A percentile compares a stretch with the other conserved stretches of the same genome.
Evolutionary conservation across 108 stramenopile genomes (phyloP).

Genomic region (Ochromonas danica): DNA sequence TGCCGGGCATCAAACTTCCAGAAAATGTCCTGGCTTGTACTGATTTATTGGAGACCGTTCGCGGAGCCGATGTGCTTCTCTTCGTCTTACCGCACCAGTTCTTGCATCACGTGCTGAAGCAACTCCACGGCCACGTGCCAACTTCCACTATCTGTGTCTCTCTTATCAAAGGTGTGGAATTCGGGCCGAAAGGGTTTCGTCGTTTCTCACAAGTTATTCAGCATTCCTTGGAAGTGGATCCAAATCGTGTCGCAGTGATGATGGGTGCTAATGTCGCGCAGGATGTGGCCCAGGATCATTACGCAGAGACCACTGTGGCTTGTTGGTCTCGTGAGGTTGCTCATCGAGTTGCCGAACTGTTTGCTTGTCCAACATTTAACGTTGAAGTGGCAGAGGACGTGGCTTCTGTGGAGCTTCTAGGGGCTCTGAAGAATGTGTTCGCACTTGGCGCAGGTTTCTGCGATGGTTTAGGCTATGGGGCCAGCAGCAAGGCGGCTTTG

Average conservation of each 20-base stretch:
- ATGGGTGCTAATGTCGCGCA: conserved; percentile 97
- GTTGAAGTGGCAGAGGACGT: conserved; percentile 80
- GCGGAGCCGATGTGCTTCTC: conserved; percentile 72
- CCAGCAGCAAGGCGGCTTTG: conserved; percentile 95
- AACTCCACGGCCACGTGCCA: neutral
- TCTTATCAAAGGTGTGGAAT: conserved; percentile 54
- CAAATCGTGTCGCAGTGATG: conserved; percentile 69
- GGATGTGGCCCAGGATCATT: conserved; percentile 85
- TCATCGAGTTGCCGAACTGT: conserved; percentile 69
- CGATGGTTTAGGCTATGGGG: conserved; percentile 78
- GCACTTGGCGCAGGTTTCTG: conserved; percentile 95
- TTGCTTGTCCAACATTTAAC: conserved; percentile 73
- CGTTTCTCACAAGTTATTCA: too few species aligned
- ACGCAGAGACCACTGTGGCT: conserved; percentile 91
- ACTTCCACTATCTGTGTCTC: conserved; percentile 41
- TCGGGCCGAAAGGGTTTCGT: too few species aligned
- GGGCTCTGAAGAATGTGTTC: conserved; percentile 93
- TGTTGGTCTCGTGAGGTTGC: conserved; percentile 68
- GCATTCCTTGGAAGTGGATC: too few species aligned
- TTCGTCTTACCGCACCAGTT: conserved; percentile 96
- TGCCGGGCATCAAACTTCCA: conserved; percentile 82
- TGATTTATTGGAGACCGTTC: conserved; percentile 74
- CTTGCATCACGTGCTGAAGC: conserved; percentile 48
- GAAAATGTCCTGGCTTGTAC: conserved; percentile 76
- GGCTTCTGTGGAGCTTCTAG: conserved; percentile 87